phyloP scores from a whole-genome alignment of 441 rosid genomes.

The Gossypium trilobum region DNA sequence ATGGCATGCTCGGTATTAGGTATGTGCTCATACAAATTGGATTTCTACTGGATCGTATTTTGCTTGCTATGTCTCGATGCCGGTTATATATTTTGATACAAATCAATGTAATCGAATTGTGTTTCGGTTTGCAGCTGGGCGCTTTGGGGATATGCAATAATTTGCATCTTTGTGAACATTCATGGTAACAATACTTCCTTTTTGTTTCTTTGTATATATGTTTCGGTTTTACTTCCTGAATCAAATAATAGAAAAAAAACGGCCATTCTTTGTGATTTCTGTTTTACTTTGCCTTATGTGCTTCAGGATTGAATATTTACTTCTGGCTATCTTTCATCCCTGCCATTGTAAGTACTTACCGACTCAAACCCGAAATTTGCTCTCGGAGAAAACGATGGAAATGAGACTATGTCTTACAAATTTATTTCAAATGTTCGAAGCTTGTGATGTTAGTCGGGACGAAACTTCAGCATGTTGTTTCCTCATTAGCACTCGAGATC shows the following conservation, averaged over 20 bases:
- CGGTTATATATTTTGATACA: background rate
- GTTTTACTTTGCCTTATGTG: background rate
- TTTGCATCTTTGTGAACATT: constrained; percentile 80
- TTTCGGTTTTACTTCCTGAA: background rate
- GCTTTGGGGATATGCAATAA: constrained; percentile 83
- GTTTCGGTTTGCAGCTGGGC: constrained; percentile 58
- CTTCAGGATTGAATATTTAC: constrained; percentile 75
- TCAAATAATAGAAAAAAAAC: background rate
- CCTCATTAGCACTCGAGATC: constrained; percentile 77
- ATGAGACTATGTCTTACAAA: background rate
- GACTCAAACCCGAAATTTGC: constrained; percentile 1
- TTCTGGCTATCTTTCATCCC: constrained; percentile 95
- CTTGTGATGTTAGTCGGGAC: constrained; percentile 87
- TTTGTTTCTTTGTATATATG: constrained; percentile 1
- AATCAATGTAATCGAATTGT: constrained; percentile 1
- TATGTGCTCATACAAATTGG: constrained; percentile 18
- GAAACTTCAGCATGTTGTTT: constrained; percentile 87
- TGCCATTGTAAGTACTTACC: constrained; percentile 58
- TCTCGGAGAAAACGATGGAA: background rate
- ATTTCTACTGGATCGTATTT: background rate
- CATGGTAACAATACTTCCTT: constrained; percentile 47
- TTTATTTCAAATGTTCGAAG: constrained; percentile 32
- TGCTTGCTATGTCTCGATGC: background rate
- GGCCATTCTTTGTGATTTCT: too few relatives aligned
- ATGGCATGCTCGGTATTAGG: constrained; percentile 89